phyloP scores from a whole-genome alignment of 2,329 filamentous ascomycete species.

The Colletotrichum spaethianum region DNA sequence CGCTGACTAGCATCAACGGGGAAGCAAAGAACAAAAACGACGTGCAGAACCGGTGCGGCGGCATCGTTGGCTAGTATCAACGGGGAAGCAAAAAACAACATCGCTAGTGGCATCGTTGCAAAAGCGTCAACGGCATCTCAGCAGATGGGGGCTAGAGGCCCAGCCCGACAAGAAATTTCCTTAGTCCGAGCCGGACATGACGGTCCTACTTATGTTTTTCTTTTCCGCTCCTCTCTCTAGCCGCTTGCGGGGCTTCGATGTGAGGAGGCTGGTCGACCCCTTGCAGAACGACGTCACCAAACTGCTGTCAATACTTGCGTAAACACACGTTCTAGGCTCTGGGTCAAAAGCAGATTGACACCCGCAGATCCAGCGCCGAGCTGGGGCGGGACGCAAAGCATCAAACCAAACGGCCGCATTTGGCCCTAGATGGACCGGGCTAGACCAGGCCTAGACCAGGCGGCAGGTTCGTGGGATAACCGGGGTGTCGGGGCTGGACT shows the following conservation, averaged over 20 bases:
- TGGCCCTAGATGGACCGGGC: conserved; percentile 5
- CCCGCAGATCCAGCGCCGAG: neutral
- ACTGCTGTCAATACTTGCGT: neutral
- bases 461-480: neutral
- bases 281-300: neutral
- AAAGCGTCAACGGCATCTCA: neutral
- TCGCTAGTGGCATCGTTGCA: neutral
- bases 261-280: neutral
- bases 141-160: neutral
- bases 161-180: neutral
- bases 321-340: neutral
- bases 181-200: neutral
- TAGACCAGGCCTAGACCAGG: neutral
- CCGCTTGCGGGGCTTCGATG: neutral
- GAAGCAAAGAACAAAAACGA: neutral
- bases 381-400: neutral
- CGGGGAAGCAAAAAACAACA: neutral
- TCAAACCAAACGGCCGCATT: no score
- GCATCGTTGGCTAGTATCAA: neutral
- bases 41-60: neutral
- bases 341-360: no score
- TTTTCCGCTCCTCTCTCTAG: neutral
- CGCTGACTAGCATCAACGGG: no score
- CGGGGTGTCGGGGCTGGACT: neutral
- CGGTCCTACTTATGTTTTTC: neutral